phyloP scores from a whole-genome alignment of 2,329 filamentous ascomycete species.

The Sodiomyces alkalinus region DNA sequence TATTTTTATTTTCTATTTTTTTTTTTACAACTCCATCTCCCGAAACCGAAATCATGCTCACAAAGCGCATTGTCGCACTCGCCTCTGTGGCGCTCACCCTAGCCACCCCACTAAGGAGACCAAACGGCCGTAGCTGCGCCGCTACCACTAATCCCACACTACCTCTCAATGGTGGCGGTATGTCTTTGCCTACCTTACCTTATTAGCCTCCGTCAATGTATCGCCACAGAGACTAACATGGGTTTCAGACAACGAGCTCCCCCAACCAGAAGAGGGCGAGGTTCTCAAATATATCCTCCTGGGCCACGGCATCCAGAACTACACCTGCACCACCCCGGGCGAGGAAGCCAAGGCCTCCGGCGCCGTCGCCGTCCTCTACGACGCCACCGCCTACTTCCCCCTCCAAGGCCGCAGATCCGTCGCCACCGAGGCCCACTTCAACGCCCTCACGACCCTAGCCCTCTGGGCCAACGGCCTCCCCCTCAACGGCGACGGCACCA shows the following conservation, averaged over 20 bases:
- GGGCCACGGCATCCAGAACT: conserved; percentile 55
- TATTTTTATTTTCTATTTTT: neutral
- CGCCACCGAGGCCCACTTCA: conserved; percentile 18
- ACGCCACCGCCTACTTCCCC: conserved; percentile 37
- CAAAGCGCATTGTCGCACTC: conserved; percentile 17
- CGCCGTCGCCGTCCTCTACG: conserved; percentile 46
- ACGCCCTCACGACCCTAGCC: conserved; percentile 21
- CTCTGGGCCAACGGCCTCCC: conserved; percentile 28
- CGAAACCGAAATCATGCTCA: conserved; percentile 6
- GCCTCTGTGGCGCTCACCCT: conserved; percentile 17
- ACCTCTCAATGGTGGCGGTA: conserved; percentile 23
- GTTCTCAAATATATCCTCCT: conserved; percentile 39
- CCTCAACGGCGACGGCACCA: conserved; percentile 26
- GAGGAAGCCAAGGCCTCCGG: conserved; percentile 26
- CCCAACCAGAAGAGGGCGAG: conserved; percentile 20
- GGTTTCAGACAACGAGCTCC: conserved; percentile 24
- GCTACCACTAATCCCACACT: conserved; percentile 16
- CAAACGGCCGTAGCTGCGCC: conserved; percentile 7
- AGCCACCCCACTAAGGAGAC: conserved; percentile 13
- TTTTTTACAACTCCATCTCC: neutral
- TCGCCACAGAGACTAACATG: conserved; percentile 7
- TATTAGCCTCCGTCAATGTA: conserved; percentile 3
- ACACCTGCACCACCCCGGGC: conserved; percentile 35
- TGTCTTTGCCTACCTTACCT: conserved; percentile 11
- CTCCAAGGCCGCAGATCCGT: conserved; percentile 23